Percentiles rank a stretch among this genome's conserved stretches.
These are phyloP conservation scores for Cryphonectria parasitica DNA, from an alignment of 2,329 filamentous ascomycete species.

Conservation along the genomic window DNA sequence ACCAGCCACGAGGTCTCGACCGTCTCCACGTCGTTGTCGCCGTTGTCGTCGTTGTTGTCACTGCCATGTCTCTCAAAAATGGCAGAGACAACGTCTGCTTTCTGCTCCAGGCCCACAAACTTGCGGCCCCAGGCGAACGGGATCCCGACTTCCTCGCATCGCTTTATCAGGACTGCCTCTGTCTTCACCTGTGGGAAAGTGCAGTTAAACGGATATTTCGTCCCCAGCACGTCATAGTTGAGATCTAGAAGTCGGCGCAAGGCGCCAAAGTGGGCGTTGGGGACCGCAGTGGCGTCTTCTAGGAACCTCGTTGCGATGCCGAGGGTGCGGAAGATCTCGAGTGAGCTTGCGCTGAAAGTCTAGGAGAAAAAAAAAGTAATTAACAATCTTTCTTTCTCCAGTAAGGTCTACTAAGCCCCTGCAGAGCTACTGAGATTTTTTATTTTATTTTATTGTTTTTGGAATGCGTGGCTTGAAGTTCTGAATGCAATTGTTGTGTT, in stretches of 20 bases:
- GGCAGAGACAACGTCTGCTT: constrained; percentile 5
- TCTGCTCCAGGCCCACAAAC: constrained; percentile 1
- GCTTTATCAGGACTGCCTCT: constrained; percentile 11
- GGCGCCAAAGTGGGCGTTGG: constrained; percentile 17
- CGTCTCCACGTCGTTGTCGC: background rate
- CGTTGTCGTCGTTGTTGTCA: background rate
- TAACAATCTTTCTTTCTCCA: background rate
- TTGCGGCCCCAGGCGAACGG: constrained; percentile 17
- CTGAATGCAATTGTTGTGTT: background rate
- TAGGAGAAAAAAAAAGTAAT: background rate
- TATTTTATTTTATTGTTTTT: too few species aligned
- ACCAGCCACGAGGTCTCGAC: constrained; percentile 43
- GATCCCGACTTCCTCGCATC: constrained; percentile 24
- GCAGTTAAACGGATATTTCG: constrained; percentile 24
- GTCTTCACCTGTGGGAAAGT: constrained; percentile 15
- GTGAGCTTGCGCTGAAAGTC: constrained; percentile 20
- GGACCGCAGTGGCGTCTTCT: constrained; percentile 1
- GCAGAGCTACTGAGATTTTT: background rate
- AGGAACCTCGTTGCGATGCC: constrained; percentile 22
- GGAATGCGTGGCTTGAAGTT: background rate
- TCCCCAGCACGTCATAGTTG: constrained; percentile 25
- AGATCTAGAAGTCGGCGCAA: constrained; percentile 10
- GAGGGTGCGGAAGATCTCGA: constrained; percentile 25
- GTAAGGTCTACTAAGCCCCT: background rate
- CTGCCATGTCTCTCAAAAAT: background rate